Evolutionary conservation across 2,329 filamentous ascomycete species (phyloP), one percentile per base, ranked within the genome.

Genomic region (Botryotinia narcissicola): DNA sequence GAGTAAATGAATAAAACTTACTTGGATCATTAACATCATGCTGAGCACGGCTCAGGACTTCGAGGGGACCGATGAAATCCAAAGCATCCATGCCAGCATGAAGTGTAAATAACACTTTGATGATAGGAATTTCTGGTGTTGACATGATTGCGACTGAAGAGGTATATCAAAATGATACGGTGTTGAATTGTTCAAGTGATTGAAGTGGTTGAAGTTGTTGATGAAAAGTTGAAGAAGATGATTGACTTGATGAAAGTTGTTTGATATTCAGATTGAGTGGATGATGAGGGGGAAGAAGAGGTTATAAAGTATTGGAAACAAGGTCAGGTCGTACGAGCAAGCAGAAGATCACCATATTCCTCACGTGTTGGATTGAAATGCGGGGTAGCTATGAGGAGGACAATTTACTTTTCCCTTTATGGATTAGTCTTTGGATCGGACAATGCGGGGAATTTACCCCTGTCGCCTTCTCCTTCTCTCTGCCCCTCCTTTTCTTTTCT

Each of bases 31-130:
- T 86, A 78, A 83, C 77, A 76, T 89, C 84, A 78, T 89, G 87
- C 75, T 84, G 83, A 76, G 88, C 86, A 75, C 83, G 82, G 80
- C 81, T 84, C 76, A 90, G 83, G 78, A 89, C 85, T 82, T 90
- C 87, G 70, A 90, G 83, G 70, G 88, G 88, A 68, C 88, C 88
- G 77, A 85, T 83, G 77, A 88, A 85, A 81, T 89, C 87, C 75
- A 89, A 82, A 64, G 86, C 84, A 81, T 88, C 87, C 82, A 89
- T 87, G 78, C 84, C 84, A 74, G 85, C 82, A 80, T 87, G 78
- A 74, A 89, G 83, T 79, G 86, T 83, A 80, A 90, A 86, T 82
- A 90, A 86, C 80, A 90, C 88, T 83, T 89, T 87, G 84, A 90
- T 86, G 75, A 80, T 77, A 63, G 78, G 77, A 73, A 78, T 76